These are phyloP conservation scores for Fusarium heterosporum DNA, from an alignment of 2,329 filamentous ascomycete genomes.

Conservation along the genomic window DNA sequence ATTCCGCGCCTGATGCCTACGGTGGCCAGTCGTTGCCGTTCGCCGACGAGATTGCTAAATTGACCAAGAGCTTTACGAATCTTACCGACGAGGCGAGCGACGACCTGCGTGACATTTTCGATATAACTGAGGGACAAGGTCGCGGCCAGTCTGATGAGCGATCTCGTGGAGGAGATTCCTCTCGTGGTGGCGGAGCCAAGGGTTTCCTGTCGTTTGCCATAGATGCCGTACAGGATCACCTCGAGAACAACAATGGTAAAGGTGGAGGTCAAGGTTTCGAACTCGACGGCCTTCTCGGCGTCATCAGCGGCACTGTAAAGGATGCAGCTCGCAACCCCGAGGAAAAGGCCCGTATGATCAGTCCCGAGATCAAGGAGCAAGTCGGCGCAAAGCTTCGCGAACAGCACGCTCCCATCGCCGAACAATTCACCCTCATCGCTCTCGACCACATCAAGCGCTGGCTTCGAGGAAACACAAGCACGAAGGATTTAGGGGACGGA, in stretches of 20 bases:
- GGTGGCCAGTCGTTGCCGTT: slow-evolving; percentile 58
- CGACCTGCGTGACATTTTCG: slow-evolving; percentile 59
- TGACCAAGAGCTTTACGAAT: slow-evolving; percentile 56
- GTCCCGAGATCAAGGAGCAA: slow-evolving; percentile 60
- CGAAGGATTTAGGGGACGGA: slow-evolving; percentile 57
- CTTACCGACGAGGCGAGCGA: slow-evolving; percentile 57
- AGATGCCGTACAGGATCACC: slow-evolving; percentile 56
- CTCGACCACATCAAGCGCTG: slow-evolving; percentile 61
- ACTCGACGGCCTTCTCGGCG: slow-evolving; percentile 58
- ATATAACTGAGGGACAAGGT: slow-evolving; percentile 53
- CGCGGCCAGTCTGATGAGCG: slow-evolving; percentile 36
- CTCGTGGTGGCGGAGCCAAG: slow-evolving; percentile 47
- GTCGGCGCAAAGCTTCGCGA: slow-evolving; percentile 55
- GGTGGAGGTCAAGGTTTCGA: slow-evolving; percentile 52
- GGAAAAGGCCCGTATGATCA: slow-evolving; percentile 59
- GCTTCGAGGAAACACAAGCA: slow-evolving; percentile 57
- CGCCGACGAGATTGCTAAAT: slow-evolving; percentile 58
- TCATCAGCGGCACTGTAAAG: slow-evolving; percentile 58
- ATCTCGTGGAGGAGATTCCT: slow-evolving; percentile 47
- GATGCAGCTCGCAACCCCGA: slow-evolving; percentile 59
- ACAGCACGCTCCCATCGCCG: slow-evolving; percentile 58
- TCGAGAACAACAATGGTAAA: slow-evolving; percentile 47
- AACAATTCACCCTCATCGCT: slow-evolving; percentile 60
- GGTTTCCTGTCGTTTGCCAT: slow-evolving; percentile 58
- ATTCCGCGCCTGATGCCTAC: slow-evolving; percentile 55